Evolutionary conservation across 805 yeast species (phyloP).

Genomic region (Saturnispora sanitii): DNA sequence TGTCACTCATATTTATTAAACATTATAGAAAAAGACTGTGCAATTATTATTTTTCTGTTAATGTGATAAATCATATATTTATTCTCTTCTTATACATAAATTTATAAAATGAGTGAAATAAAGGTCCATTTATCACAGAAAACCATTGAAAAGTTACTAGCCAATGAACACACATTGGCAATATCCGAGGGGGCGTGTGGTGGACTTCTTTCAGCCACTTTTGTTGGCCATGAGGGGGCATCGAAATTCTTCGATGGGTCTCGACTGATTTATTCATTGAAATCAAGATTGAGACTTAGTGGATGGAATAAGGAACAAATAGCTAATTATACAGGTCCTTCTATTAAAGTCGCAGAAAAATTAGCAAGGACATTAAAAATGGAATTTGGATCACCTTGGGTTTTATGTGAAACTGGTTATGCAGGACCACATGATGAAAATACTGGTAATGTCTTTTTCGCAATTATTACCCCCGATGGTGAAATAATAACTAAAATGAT

Average conservation of each 20-base stretch:
- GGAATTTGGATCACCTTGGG: constrained; percentile 76
- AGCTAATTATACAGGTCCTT: constrained; percentile 68
- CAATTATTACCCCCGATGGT: constrained; percentile 56
- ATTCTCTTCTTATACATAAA: no score
- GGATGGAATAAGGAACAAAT: constrained; percentile 77
- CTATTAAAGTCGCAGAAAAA: constrained; percentile 61
- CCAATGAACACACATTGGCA: constrained; percentile 53
- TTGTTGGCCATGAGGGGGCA: constrained; percentile 81
- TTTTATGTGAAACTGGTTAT: constrained; percentile 77
- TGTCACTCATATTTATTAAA: background rate
- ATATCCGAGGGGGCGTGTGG: constrained; percentile 89
- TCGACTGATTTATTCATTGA: constrained; percentile 66
- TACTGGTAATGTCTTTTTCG: constrained; percentile 64
- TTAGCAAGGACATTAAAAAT: constrained; percentile 71
- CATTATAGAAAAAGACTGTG: background rate
- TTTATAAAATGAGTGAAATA: constrained; percentile 2
- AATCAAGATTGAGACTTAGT: constrained; percentile 59
- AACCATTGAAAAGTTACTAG: constrained; percentile 1
- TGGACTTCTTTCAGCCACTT: constrained; percentile 69
- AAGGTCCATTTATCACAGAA: constrained; percentile 1
- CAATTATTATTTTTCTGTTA: background rate
- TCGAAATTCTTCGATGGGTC: constrained; percentile 79
- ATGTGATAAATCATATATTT: background rate
- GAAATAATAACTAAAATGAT: constrained; percentile 35
- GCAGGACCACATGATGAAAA: constrained; percentile 58